These are phyloP conservation scores for Rhizopus stolonifer DNA, from an alignment of 371 early-diverging fungal species.

Conservation along the genomic window DNA sequence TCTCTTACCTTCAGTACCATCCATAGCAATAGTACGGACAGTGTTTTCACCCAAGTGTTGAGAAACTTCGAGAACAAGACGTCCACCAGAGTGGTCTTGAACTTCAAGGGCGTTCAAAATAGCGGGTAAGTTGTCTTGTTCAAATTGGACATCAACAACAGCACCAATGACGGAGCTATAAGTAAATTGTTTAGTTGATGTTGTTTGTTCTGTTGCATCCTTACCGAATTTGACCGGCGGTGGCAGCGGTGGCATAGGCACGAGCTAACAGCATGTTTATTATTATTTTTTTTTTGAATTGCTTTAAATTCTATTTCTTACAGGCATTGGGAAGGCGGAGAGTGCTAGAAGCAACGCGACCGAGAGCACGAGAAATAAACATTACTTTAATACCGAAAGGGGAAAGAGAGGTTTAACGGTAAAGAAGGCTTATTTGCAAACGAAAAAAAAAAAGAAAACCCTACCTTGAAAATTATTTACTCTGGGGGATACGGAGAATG, in stretches of 20 bases:
- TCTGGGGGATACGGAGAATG: constrained; percentile 15
- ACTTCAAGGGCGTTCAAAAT: constrained; percentile 96
- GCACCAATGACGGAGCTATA: constrained; percentile 84
- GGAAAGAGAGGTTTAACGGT: constrained; percentile 19
- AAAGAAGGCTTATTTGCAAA: constrained; percentile 12
- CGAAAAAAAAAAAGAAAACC: constrained; percentile 2
- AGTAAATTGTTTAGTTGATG: background rate
- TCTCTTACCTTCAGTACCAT: constrained; percentile 64
- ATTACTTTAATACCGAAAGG: constrained; percentile 29
- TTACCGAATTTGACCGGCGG: constrained; percentile 41
- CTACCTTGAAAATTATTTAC: background rate
- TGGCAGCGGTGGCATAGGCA: constrained; percentile 35
- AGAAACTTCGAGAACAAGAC: constrained; percentile 92
- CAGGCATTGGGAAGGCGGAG: constrained; percentile 18
- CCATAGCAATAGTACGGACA: constrained; percentile 98
- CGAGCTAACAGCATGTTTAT: constrained; percentile 17
- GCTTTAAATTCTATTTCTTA: constrained; percentile 3
- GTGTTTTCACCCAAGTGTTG: constrained; percentile 97
- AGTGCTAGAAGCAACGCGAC: constrained; percentile 36
- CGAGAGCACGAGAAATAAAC: constrained; percentile 42
- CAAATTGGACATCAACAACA: constrained; percentile 96
- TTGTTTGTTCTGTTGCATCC: background rate
- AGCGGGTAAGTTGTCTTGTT: constrained; percentile 83
- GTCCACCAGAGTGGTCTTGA: constrained; percentile 66
- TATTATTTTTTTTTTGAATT: background rate